Conservation (phyloP, 179 eudicot species). For the Amaranthus tricolor region DNA sequence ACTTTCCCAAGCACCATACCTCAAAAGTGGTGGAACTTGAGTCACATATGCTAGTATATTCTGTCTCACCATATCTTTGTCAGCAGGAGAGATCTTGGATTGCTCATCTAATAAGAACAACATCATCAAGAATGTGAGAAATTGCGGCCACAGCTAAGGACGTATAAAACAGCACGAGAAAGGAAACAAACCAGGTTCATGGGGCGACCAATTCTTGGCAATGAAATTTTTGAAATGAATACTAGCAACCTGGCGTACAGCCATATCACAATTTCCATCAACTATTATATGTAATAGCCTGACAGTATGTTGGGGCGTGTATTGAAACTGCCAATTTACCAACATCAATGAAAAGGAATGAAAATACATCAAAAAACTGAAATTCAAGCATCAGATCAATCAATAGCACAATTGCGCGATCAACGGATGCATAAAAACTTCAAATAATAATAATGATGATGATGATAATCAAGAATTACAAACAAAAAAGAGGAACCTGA, state of each 20-base stretch:
- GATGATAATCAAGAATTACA: background rate
- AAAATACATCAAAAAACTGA: background rate
- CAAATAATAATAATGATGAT: no score
- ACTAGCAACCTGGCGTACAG: conserved; percentile 92
- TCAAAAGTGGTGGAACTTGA: conserved; percentile 77
- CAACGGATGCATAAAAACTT: conserved; percentile 4
- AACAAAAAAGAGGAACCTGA: conserved; percentile 47
- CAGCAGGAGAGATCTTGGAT: conserved; percentile 68
- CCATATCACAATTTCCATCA: conserved; percentile 80
- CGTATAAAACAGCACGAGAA: conserved; percentile 1
- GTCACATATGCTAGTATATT: conserved; percentile 72
- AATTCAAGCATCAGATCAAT: conserved; percentile 1
- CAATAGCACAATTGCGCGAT: background rate
- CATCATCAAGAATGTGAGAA: background rate
- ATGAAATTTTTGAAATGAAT: conserved; percentile 89
- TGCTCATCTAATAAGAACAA: conserved; percentile 54
- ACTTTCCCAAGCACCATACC: conserved; percentile 40
- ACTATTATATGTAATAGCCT: conserved; percentile 88
- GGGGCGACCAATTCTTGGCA: conserved; percentile 92
- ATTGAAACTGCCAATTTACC: conserved; percentile 58
- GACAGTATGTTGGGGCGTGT: conserved; percentile 84
- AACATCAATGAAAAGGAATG: background rate
- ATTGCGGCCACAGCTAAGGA: no score
- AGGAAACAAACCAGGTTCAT: conserved; percentile 61
- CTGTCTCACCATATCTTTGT: conserved; percentile 84